Percentiles rank a stretch among this genome's conserved stretches.
Conservation (phyloP, 208 protist species). For the Leptomonas pyrrhocoris region DNA sequence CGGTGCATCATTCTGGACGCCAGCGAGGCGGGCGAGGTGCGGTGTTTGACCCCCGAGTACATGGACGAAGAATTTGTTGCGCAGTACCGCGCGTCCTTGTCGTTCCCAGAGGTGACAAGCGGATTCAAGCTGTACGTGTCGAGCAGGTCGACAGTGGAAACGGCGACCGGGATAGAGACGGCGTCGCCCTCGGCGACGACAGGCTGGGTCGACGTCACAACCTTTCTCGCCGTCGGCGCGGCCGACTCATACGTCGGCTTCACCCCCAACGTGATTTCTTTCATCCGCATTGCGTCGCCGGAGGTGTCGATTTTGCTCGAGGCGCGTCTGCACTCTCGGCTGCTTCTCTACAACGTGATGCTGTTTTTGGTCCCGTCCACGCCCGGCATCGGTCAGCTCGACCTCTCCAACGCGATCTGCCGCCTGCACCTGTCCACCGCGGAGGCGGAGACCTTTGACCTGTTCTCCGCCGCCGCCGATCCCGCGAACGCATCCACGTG, state of each 20-base stretch:
- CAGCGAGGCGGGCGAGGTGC: slow-evolving; percentile 28
- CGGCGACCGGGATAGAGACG: neutral
- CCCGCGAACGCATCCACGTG: slow-evolving; percentile 34
- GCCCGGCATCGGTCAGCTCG: slow-evolving; percentile 9
- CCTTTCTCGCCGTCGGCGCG: slow-evolving; percentile 8
- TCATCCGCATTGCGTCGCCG: slow-evolving; percentile 1
- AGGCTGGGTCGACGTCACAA: slow-evolving; percentile 1
- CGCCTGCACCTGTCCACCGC: slow-evolving; percentile 28
- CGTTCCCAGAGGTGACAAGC: slow-evolving; percentile 14
- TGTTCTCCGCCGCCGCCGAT: slow-evolving; percentile 13
- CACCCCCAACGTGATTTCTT: slow-evolving; percentile 1
- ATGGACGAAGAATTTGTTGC: slow-evolving; percentile 38
- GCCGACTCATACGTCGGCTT: too few relatives aligned
- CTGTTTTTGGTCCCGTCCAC: slow-evolving; percentile 28
- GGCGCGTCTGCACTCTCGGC: slow-evolving; percentile 39
- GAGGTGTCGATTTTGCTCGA: slow-evolving; percentile 22
- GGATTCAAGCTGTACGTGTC: slow-evolving; percentile 28
- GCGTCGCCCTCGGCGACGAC: neutral
- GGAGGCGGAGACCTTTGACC: slow-evolving; percentile 21
- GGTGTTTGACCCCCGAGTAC: slow-evolving; percentile 38
- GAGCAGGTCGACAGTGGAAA: neutral
- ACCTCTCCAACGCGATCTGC: slow-evolving; percentile 32
- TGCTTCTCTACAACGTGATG: slow-evolving; percentile 35
- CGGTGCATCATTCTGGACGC: slow-evolving; percentile 31
- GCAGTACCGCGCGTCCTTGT: slow-evolving; percentile 17